A percentile compares a stretch with the other conserved stretches of the same genome.
phyloP scores from a whole-genome alignment of 2,329 filamentous ascomycete species.

The Penicillium sp. region DNA sequence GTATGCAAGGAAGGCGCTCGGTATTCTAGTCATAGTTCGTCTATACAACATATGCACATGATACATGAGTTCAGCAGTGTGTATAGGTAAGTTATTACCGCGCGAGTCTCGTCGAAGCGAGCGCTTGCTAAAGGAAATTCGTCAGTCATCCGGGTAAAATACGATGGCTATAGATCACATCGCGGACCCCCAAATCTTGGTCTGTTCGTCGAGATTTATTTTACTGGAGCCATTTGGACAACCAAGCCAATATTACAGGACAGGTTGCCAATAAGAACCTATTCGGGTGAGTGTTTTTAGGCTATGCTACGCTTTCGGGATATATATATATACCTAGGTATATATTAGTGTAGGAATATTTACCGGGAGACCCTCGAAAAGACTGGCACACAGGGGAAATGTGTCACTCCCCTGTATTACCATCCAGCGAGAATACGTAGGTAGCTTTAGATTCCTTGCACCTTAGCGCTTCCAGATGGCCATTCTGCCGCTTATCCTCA shows the following conservation, averaged over 20 bases:
- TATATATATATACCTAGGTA: too few relatives aligned
- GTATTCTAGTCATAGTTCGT: neutral
- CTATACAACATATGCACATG: neutral
- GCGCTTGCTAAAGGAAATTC: neutral
- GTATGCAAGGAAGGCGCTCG: too few relatives aligned
- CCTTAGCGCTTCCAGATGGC: conserved; percentile 47
- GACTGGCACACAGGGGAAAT: too few relatives aligned
- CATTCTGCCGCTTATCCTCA: conserved; percentile 37
- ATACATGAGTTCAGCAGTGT: neutral
- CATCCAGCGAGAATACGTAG: neutral
- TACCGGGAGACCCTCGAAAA: too few relatives aligned
- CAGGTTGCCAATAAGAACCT: too few relatives aligned
- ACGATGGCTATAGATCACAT: conserved; percentile 2
- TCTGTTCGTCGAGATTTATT: too few relatives aligned
- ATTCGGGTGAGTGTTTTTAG: too few relatives aligned
- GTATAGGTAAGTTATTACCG: conserved; percentile 6
- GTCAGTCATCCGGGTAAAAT: neutral
- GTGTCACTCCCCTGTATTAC: conserved; percentile 41
- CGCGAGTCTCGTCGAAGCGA: conserved; percentile 8
- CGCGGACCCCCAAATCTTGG: neutral
- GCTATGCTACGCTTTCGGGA: too few relatives aligned
- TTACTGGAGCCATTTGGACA: too few relatives aligned
- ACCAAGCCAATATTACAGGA: too few relatives aligned
- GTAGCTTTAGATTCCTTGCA: conserved; percentile 49
- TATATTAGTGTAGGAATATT: too few relatives aligned